phyloP scores from a whole-genome alignment of 306 rosid genomes.

The Lablab purpureus region DNA sequence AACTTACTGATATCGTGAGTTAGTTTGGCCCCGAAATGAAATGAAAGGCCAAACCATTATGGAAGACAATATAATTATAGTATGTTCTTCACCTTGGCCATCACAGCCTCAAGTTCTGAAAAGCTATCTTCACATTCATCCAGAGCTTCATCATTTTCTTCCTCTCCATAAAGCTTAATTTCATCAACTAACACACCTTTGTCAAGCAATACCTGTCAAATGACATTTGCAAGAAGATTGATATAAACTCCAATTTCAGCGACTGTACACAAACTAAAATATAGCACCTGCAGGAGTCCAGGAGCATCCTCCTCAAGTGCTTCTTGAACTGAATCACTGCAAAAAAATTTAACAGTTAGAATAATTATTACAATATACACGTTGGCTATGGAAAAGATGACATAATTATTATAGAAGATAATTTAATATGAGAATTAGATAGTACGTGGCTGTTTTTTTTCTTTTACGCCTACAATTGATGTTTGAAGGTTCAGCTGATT shows the following conservation, averaged over 20 bases:
- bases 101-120: conserved; percentile 77
- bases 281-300: conserved; percentile 85
- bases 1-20: conserved; percentile 30
- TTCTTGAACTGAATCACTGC: conserved; percentile 83
- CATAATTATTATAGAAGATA: background rate
- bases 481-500: conserved; percentile 53
- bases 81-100: conserved; percentile 67
- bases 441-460: conserved; percentile 86
- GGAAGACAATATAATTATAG: conserved; percentile 32
- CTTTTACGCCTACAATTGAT: conserved; percentile 61
- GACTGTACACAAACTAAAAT: conserved; percentile 43
- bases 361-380: conserved; percentile 40
- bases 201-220: conserved; percentile 74
- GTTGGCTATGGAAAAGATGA: conserved; percentile 27
- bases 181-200: conserved; percentile 78
- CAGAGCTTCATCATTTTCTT: conserved; percentile 66
- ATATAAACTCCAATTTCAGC: conserved; percentile 45
- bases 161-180: conserved; percentile 87
- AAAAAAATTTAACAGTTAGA: conserved; percentile 40
- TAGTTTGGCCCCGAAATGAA: conserved; percentile 34
- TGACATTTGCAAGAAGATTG: conserved; percentile 46
- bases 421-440: conserved; percentile 21
- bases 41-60: conserved; percentile 31
- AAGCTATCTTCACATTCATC: conserved; percentile 82
- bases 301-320: conserved; percentile 98